phyloP scores from a whole-genome alignment of 208 protist species.

The Zelonia costaricensis region DNA sequence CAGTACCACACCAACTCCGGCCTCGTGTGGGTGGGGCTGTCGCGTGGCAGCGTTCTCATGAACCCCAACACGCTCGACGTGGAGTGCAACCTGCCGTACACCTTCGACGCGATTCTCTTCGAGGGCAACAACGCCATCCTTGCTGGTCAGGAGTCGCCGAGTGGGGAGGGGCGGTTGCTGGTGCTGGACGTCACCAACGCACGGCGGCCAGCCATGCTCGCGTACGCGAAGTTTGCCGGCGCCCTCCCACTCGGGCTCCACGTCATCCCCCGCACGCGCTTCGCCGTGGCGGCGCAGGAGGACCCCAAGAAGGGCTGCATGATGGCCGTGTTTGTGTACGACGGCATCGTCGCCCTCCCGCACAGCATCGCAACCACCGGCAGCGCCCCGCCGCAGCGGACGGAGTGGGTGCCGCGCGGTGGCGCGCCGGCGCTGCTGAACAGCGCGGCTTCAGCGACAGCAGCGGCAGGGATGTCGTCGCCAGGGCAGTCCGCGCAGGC shows the following conservation, averaged over 20 bases:
- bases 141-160: constrained; percentile 41
- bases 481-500: constrained; percentile 3
- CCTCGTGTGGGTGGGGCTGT: constrained; percentile 70
- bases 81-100: constrained; percentile 37
- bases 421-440: not conserved
- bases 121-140: constrained; percentile 72
- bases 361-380: not conserved
- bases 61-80: constrained; percentile 60
- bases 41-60: constrained; percentile 57
- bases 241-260: constrained; percentile 56
- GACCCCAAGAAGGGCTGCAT: constrained; percentile 40
- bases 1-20: constrained; percentile 60
- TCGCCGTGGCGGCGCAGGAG: constrained; percentile 64
- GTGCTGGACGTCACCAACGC: constrained; percentile 74
- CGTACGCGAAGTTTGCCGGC: constrained; percentile 38
- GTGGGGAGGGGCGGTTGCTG: constrained; percentile 50
- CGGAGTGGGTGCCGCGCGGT: constrained; percentile 34
- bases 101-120: constrained; percentile 66
- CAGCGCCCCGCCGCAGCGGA: constrained; percentile 35
- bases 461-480: not conserved
- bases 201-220: constrained; percentile 52
- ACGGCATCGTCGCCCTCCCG: constrained; percentile 43
- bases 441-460: too few relatives aligned
- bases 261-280: constrained; percentile 55
- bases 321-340: constrained; percentile 79